Evolutionary conservation across 768 basidiomycete genomes (phyloP).

Genomic region (Coprinellus micaceus): DNA sequence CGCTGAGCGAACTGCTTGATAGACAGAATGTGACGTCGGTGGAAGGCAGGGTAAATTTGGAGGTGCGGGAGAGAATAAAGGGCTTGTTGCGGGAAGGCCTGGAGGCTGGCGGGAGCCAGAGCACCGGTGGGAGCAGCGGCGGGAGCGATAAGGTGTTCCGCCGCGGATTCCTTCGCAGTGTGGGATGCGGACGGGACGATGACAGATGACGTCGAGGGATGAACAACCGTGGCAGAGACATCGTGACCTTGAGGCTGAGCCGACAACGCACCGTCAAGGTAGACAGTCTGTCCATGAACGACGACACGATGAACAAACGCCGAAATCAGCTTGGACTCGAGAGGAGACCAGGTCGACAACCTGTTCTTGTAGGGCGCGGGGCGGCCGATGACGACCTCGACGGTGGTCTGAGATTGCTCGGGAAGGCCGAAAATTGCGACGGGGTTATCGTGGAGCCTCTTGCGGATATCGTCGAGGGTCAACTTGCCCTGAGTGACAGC

Average conservation of each 20-base stretch:
- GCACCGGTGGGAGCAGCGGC: slow-evolving; percentile 7
- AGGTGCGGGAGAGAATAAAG: slow-evolving; percentile 44
- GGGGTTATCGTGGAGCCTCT: slow-evolving; percentile 89
- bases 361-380: slow-evolving; percentile 51
- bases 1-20: slow-evolving; percentile 90
- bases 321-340: slow-evolving; percentile 55
- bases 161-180: slow-evolving; percentile 7
- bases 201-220: slow-evolving; percentile 31
- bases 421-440: slow-evolving; percentile 87
- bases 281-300: slow-evolving; percentile 83
- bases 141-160: slow-evolving; percentile 1
- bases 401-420: slow-evolving; percentile 80
- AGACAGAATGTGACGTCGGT: slow-evolving; percentile 87
- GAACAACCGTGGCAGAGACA: slow-evolving; percentile 59
- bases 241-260: slow-evolving; percentile 62
- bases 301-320: slow-evolving; percentile 90
- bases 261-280: slow-evolving; percentile 79
- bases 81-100: not conserved
- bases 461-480: slow-evolving; percentile 76
- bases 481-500: slow-evolving; percentile 80
- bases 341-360: slow-evolving; percentile 74
- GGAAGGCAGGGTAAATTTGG: slow-evolving; percentile 80
- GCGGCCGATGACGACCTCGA: slow-evolving; percentile 90
- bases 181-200: slow-evolving; percentile 21
- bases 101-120: not conserved